Percentiles rank a stretch among this genome's conserved stretches.
These are phyloP conservation scores for Termitomyces sp. DNA, from an alignment of 1,284 basidiomycete genomes.

Conservation along the genomic window DNA sequence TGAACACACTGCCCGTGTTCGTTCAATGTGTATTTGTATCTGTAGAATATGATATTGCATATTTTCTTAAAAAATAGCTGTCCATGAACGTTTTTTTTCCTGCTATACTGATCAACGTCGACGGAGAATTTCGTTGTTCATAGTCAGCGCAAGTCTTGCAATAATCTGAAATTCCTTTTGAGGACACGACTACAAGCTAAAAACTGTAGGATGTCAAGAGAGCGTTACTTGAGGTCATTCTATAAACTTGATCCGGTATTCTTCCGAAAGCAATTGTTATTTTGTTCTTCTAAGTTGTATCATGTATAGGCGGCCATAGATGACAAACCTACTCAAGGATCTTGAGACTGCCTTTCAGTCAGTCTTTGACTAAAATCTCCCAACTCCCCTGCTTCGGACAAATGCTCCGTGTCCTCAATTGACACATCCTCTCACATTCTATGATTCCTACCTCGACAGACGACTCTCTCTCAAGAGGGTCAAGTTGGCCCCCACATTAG, in stretches of 20 bases:
- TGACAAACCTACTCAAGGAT: background rate
- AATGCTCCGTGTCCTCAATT: background rate
- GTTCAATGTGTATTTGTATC: background rate
- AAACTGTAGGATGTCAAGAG: no score
- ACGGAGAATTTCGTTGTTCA: background rate
- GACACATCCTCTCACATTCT: conserved; percentile 5
- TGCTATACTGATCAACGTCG: background rate
- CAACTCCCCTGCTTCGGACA: background rate
- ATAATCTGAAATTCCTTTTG: no score
- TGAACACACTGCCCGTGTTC: background rate
- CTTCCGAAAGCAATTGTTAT: background rate
- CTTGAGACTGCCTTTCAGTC: background rate
- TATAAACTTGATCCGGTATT: background rate
- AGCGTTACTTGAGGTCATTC: no score
- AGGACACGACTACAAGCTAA: no score
- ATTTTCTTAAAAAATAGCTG: background rate
- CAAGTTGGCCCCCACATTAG: background rate
- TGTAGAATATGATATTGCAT: background rate
- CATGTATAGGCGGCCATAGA: background rate
- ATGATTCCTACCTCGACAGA: conserved; percentile 5
- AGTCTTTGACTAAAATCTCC: background rate
- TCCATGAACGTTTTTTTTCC: background rate
- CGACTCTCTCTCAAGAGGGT: conserved; percentile 1
- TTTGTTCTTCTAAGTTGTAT: background rate
- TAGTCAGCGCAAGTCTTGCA: no score